These are phyloP conservation scores for Alternaria triticina DNA, from an alignment of 2,329 filamentous ascomycete species.

Conservation along the genomic window DNA sequence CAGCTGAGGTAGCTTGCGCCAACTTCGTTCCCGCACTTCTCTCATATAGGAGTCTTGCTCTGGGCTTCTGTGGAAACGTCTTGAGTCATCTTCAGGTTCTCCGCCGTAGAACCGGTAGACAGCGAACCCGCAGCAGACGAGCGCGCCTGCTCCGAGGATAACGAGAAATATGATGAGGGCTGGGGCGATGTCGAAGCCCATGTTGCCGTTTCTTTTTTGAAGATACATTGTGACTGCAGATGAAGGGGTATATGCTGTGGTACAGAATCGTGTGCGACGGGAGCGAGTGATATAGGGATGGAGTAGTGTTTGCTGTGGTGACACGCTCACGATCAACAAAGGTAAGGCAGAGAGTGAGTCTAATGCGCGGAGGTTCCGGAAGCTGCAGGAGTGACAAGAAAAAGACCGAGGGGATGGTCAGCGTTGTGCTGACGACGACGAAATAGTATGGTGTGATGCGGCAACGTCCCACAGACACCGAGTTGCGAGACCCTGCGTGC, in stretches of 20 bases:
- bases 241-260: neutral
- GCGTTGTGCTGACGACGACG: constrained; percentile 8
- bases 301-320: neutral
- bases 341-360: neutral
- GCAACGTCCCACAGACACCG: neutral
- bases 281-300: neutral
- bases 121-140: constrained; percentile 31
- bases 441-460: constrained; percentile 7
- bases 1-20: constrained; percentile 20
- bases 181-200: constrained; percentile 35
- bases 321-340: neutral
- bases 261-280: neutral
- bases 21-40: constrained; percentile 36
- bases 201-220: constrained; percentile 30
- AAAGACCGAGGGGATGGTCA: constrained; percentile 4
- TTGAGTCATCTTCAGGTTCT: constrained; percentile 6
- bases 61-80: constrained; percentile 15
- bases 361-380: constrained; percentile 12
- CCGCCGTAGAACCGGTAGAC: constrained; percentile 26
- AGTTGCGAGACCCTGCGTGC: neutral
- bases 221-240: constrained; percentile 16
- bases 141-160: constrained; percentile 32
- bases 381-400: constrained; percentile 5
- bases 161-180: constrained; percentile 37
- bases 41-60: constrained; percentile 45